Conservation (phyloP, 2,329 filamentous ascomycete species). For the Xylariomycetidae sp. region DNA sequence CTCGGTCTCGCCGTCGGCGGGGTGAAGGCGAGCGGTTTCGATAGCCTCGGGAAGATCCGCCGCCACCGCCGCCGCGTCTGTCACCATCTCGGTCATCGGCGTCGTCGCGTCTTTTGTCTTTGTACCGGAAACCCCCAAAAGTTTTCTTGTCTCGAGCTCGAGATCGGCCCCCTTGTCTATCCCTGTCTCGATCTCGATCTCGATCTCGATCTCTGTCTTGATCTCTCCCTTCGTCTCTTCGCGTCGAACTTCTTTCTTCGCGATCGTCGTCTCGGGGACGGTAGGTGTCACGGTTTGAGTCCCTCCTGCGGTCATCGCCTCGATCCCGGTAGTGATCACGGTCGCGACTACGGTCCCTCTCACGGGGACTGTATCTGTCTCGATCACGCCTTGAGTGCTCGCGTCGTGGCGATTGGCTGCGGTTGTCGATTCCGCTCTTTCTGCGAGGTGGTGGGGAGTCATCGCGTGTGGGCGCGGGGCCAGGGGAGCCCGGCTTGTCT, state of each 20-base stretch:
- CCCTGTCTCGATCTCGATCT: conserved; percentile 5
- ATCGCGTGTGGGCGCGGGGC: too few species aligned
- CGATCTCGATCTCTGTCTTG: conserved; percentile 9
- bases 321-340: conserved; percentile 18
- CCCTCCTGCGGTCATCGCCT: conserved; percentile 8
- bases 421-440: conserved; percentile 16
- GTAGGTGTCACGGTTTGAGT: conserved; percentile 7
- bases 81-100: conserved; percentile 40
- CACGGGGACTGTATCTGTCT: conserved; percentile 10
- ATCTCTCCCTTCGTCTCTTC: conserved; percentile 4
- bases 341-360: conserved; percentile 12
- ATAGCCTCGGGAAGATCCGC: conserved; percentile 48
- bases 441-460: conserved; percentile 19
- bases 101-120: conserved; percentile 47
- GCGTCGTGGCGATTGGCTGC: conserved; percentile 24
- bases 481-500: too few species aligned
- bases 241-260: too few species aligned
- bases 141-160: conserved; percentile 24
- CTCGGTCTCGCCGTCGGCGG: conserved; percentile 30
- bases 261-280: too few species aligned
- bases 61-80: conserved; percentile 27
- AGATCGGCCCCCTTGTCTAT: conserved; percentile 9
- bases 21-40: conserved; percentile 36
- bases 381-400: conserved; percentile 8
- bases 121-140: conserved; percentile 54